These are phyloP conservation scores for Phaseolus coccineus DNA, from an alignment of 331 rosid genomes.

Conservation along the genomic window DNA sequence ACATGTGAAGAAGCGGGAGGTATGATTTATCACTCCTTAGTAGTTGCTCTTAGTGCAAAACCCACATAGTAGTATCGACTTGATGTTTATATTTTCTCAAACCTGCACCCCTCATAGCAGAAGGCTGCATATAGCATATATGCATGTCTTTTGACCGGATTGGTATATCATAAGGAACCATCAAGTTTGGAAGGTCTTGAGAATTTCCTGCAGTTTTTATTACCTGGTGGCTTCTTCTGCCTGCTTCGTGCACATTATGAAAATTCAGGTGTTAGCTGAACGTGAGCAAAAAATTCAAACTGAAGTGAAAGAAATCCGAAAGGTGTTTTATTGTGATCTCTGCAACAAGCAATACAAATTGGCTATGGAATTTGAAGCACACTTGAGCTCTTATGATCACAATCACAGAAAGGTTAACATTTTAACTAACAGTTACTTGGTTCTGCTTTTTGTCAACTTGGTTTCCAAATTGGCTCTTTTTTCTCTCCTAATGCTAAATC, in stretches of 20 bases:
- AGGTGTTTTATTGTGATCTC: constrained; percentile 95
- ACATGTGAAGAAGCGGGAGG: constrained; percentile 85
- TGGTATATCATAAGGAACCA: constrained; percentile 89
- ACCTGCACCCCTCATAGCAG: constrained; percentile 80
- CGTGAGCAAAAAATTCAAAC: constrained; percentile 96
- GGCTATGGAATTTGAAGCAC: constrained; percentile 95
- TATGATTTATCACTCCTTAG: constrained; percentile 53
- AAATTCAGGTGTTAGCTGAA: constrained; percentile 98
- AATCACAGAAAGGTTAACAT: constrained; percentile 88
- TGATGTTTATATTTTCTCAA: constrained; percentile 87
- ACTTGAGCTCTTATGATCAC: constrained; percentile 95
- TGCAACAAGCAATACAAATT: constrained; percentile 96
- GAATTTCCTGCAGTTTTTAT: constrained; percentile 99
- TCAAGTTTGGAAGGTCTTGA: constrained; percentile 98
- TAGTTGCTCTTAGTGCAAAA: constrained; percentile 47
- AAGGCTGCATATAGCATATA: constrained; percentile 95
- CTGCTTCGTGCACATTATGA: constrained; percentile 97
- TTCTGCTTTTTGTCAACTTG: constrained; percentile 19
- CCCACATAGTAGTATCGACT: constrained; percentile 63
- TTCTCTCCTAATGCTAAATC: constrained; percentile 22
- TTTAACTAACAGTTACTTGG: constrained; percentile 3
- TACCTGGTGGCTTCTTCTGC: constrained; percentile 99
- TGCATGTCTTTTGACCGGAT: constrained; percentile 90
- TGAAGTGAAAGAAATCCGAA: constrained; percentile 89
- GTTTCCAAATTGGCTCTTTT: neutral